Evolutionary conservation across 83 land plant genomes (phyloP).

Genomic region (Isoetes engelmannii): DNA sequence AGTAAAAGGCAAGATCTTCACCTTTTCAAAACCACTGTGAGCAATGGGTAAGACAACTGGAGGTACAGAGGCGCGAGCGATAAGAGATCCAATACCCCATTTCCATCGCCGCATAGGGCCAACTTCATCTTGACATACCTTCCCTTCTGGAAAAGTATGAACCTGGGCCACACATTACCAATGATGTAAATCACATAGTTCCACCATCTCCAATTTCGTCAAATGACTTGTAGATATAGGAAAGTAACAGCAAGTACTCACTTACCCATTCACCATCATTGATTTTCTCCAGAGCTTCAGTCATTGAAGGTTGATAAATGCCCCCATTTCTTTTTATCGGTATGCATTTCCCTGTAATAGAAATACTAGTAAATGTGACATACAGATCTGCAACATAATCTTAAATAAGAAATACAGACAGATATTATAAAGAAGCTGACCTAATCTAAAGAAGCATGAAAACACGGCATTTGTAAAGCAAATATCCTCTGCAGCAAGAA

Average conservation of each 20-base stretch:
- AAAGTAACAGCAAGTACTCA: not conserved
- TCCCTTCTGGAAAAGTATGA: conserved; percentile 98
- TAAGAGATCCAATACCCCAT: conserved; percentile 97
- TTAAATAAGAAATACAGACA: not conserved
- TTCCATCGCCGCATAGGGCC: conserved; percentile 71
- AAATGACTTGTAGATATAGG: not conserved
- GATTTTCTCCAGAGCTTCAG: conserved; percentile 79
- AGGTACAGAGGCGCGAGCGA: conserved; percentile 70
- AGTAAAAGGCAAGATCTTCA: conserved; percentile 10
- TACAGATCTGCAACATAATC: not conserved
- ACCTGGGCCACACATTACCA: conserved; percentile 34
- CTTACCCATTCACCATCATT: conserved; percentile 84
- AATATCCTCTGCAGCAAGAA: conserved; percentile 89
- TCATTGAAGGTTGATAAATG: conserved; percentile 87
- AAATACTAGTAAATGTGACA: not conserved
- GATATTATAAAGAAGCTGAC: conserved; percentile 27
- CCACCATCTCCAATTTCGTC: too few species aligned
- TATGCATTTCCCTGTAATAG: conserved; percentile 79
- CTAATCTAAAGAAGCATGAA: conserved; percentile 82
- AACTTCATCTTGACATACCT: conserved; percentile 57
- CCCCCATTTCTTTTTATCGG: conserved; percentile 91
- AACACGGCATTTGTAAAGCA: conserved; percentile 74
- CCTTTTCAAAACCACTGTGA: conserved; percentile 90
- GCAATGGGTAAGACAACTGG: conserved; percentile 88
- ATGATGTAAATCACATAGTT: not conserved